Conservation (phyloP, 2,329 filamentous ascomycete genomes). For the Fusarium sp. region DNA sequence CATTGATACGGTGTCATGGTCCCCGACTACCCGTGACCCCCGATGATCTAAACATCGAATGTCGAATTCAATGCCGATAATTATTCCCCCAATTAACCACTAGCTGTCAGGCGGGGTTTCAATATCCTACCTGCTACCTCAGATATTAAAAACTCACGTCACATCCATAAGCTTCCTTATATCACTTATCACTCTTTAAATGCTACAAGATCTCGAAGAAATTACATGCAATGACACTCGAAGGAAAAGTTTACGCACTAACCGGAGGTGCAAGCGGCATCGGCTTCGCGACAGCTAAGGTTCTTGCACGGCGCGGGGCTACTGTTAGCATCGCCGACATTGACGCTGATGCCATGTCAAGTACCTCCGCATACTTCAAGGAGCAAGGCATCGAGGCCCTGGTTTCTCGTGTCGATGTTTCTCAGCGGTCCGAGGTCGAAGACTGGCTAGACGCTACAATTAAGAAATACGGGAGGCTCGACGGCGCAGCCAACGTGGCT, state of each 20-base stretch:
- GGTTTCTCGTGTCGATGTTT: constrained; percentile 61
- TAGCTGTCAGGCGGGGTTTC: constrained; percentile 16
- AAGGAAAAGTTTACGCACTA: constrained; percentile 53
- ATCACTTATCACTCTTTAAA: too few relatives aligned
- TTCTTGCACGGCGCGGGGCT: constrained; percentile 51
- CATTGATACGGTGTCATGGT: too few relatives aligned
- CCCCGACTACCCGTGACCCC: neutral
- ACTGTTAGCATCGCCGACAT: constrained; percentile 55
- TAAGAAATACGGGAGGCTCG: constrained; percentile 62
- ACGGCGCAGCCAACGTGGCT: constrained; percentile 67
- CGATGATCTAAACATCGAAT: neutral
- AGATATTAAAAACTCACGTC: constrained; percentile 7
- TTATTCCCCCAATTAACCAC: constrained; percentile 26
- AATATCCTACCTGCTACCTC: too few relatives aligned
- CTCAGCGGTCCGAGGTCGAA: constrained; percentile 60
- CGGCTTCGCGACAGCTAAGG: constrained; percentile 54
- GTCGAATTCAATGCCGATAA: neutral
- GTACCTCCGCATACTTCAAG: constrained; percentile 47
- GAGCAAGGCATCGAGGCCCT: constrained; percentile 42
- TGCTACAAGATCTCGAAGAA: neutral
- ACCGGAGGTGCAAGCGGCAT: constrained; percentile 59
- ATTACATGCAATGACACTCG: constrained; percentile 43
- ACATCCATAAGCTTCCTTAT: neutral
- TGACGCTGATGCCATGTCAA: constrained; percentile 44
- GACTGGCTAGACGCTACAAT: constrained; percentile 60